A percentile compares a stretch with the other conserved stretches of the same genome.
phyloP scores from a whole-genome alignment of 2,329 filamentous ascomycete species.

The Coccinonectria pachysandricola region DNA sequence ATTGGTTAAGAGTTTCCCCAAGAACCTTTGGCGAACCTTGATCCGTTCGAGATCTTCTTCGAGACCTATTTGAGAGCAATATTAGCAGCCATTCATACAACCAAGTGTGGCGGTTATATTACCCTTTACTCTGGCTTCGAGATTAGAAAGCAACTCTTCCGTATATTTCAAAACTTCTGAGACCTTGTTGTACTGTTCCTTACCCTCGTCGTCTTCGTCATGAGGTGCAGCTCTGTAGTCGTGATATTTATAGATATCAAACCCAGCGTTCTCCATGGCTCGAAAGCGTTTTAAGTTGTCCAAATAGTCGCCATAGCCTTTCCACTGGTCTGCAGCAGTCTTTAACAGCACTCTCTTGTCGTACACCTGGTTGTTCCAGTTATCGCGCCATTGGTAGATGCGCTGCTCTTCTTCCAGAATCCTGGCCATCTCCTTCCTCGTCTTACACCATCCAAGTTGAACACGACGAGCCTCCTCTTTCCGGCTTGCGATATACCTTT shows the following conservation, averaged over 20 bases:
- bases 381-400: conserved; percentile 19
- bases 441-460: conserved; percentile 26
- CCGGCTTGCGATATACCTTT: conserved; percentile 38
- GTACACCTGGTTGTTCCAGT: conserved; percentile 14
- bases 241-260: conserved; percentile 28
- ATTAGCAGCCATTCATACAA: too few species aligned
- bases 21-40: conserved; percentile 25
- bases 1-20: conserved; percentile 29
- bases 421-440: conserved; percentile 18
- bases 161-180: conserved; percentile 25
- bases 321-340: conserved; percentile 23
- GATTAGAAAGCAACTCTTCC: conserved; percentile 23
- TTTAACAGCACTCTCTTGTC: conserved; percentile 23
- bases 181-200: conserved; percentile 19
- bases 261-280: conserved; percentile 27
- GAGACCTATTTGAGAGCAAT: too few species aligned
- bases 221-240: conserved; percentile 30
- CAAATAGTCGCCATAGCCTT: conserved; percentile 24
- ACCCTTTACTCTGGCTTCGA: conserved; percentile 27
- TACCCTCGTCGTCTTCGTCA: conserved; percentile 23
- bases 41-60: conserved; percentile 22
- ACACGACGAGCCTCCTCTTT: conserved; percentile 37
- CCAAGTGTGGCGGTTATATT: too few species aligned
- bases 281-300: conserved; percentile 26
- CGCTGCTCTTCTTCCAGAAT: conserved; percentile 16